Percentiles rank a stretch among this genome's conserved stretches.
phyloP scores from a whole-genome alignment of 352 stramenopile genomes.

The Pilasporangium apinafurcum region DNA sequence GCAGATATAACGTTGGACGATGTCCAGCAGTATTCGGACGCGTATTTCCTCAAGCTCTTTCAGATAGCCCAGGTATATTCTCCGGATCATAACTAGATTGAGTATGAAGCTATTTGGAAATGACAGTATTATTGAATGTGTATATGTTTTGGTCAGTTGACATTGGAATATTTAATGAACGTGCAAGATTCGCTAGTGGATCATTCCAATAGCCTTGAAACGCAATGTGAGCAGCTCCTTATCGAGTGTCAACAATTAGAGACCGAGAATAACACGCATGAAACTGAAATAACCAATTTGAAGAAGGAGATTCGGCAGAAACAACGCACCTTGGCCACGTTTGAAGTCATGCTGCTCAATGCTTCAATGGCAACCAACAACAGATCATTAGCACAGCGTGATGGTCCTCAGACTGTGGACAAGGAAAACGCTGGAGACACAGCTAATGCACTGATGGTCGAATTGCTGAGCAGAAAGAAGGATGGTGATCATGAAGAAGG shows the following conservation, averaged over 20 bases:
- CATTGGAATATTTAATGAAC: constrained; percentile 77
- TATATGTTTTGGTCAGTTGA: constrained; percentile 38
- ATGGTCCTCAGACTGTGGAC: neutral
- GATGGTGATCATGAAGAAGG: constrained; percentile 3
- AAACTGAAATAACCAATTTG: constrained; percentile 49
- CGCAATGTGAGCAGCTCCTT: constrained; percentile 56
- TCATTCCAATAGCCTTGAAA: constrained; percentile 59
- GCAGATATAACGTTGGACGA: constrained; percentile 78
- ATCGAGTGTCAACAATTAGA: constrained; percentile 59
- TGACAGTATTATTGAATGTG: neutral
- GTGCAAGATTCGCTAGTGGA: constrained; percentile 75
- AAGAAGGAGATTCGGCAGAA: constrained; percentile 80
- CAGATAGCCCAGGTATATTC: constrained; percentile 65
- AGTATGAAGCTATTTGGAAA: neutral
- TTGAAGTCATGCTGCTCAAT: constrained; percentile 77
- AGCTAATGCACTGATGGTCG: constrained; percentile 27
- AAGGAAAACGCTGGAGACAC: constrained; percentile 32
- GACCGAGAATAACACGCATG: constrained; percentile 48
- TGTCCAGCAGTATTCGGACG: constrained; percentile 79
- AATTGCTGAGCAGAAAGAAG: constrained; percentile 11
- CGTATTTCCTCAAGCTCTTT: constrained; percentile 84
- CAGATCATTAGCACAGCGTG: constrained; percentile 1
- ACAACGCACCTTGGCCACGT: constrained; percentile 73
- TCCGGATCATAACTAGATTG: neutral
- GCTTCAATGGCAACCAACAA: constrained; percentile 25